A percentile compares a stretch with the other conserved stretches of the same genome.
phyloP scores from a whole-genome alignment of 345 rosid species.

The Ailanthus altissimus region DNA sequence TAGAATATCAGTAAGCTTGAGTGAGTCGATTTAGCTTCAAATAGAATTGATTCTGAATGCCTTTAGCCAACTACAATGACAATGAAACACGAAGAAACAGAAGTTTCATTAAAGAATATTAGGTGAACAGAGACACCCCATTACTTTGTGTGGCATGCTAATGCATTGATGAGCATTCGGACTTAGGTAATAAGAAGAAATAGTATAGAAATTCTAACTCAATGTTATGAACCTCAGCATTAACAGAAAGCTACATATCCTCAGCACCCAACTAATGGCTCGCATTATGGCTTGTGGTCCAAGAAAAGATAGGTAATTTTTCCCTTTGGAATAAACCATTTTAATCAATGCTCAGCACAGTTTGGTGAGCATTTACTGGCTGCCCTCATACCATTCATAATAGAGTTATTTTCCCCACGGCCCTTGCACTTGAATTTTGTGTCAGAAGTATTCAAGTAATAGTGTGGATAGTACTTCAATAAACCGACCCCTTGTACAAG shows the following conservation, averaged over 20 bases:
- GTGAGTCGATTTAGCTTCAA: not conserved
- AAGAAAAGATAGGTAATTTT: not conserved
- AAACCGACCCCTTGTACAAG: too few species aligned
- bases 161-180: conserved; percentile 5
- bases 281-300: conserved; percentile 28
- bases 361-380: not conserved
- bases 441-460: not conserved
- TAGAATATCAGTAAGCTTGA: not conserved
- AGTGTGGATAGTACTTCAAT: not conserved
- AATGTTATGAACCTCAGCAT: conserved; percentile 3
- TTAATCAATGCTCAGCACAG: conserved; percentile 15
- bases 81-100: conserved; percentile 5
- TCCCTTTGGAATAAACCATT: not conserved
- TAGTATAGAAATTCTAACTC: not conserved
- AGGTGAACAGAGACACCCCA: conserved; percentile 13
- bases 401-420: not conserved
- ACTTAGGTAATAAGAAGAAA: not conserved
- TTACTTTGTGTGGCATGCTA: conserved; percentile 17
- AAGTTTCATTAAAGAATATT: conserved; percentile 10
- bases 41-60: not conserved
- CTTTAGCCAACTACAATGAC: conserved; percentile 8
- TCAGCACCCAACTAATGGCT: not conserved
- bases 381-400: not conserved
- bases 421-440: not conserved
- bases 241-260: conserved; percentile 22